Evolutionary conservation across 169 alveolate genomes (phyloP).

Genomic region (Plasmodium gallinaceum): DNA sequence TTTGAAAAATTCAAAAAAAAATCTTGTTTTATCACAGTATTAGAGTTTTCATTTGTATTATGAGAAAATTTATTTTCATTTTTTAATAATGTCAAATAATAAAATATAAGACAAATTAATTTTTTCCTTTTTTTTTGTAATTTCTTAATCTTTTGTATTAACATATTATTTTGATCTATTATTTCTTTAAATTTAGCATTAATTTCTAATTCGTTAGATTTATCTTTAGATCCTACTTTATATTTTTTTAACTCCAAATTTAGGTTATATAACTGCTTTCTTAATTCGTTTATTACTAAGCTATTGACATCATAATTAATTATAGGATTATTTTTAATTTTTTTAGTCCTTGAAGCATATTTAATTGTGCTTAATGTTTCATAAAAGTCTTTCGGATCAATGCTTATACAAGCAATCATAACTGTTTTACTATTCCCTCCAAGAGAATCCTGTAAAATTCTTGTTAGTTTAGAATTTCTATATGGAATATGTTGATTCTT

Average conservation of each 20-base stretch:
- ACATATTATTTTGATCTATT: constrained; percentile 27
- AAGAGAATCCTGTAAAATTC: constrained; percentile 77
- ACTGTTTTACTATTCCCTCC: constrained; percentile 82
- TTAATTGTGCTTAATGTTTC: constrained; percentile 82
- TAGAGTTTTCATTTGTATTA: neutral
- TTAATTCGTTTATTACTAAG: constrained; percentile 50
- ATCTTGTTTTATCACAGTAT: too few species aligned
- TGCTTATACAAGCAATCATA: constrained; percentile 80
- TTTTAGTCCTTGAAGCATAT: constrained; percentile 81
- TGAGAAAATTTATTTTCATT: neutral
- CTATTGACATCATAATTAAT: constrained; percentile 87
- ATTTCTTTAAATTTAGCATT: constrained; percentile 20
- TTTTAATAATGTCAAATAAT: constrained; percentile 32
- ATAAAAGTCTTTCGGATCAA: constrained; percentile 72
- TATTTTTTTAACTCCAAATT: constrained; percentile 53
- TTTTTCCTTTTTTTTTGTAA: constrained; percentile 35
- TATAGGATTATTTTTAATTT: constrained; percentile 90
- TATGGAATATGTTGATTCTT: constrained; percentile 73
- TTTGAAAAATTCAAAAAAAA: too few species aligned
- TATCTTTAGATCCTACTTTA: constrained; percentile 43
- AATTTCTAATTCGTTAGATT: neutral
- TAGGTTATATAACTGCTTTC: constrained; percentile 28
- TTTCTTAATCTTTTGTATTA: constrained; percentile 28
- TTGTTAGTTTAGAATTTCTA: constrained; percentile 66
- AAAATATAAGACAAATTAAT: constrained; percentile 37